phyloP scores from a whole-genome alignment of 1,284 basidiomycete species.

The Amylostereum areolatum region DNA sequence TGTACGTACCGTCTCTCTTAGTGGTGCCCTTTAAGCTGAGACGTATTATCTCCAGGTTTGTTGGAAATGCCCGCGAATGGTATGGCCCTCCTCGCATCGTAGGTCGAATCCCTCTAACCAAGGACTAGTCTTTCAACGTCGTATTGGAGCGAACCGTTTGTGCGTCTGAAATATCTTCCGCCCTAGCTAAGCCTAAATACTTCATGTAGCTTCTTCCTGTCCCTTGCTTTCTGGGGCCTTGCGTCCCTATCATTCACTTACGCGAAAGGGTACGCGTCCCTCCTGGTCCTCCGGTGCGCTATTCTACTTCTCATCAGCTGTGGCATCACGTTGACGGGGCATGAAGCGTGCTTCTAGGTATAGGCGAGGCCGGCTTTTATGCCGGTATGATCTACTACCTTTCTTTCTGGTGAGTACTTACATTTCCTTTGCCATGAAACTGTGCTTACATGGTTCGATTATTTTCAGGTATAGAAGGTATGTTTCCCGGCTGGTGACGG shows the following conservation, averaged over 20 bases:
- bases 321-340: not conserved
- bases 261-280: constrained; percentile 43
- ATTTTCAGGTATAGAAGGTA: constrained; percentile 17
- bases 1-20: constrained; percentile 27
- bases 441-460: not conserved
- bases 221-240: constrained; percentile 47
- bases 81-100: constrained; percentile 9
- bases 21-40: not conserved
- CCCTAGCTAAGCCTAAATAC: not conserved
- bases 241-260: constrained; percentile 47
- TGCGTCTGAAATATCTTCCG: constrained; percentile 17
- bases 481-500: not conserved
- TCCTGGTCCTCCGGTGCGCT: constrained; percentile 39
- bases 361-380: constrained; percentile 46
- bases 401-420: constrained; percentile 37
- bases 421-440: not conserved
- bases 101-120: no score
- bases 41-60: constrained; percentile 28
- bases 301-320: not conserved
- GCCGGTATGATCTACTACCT: constrained; percentile 55
- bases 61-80: constrained; percentile 53
- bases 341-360: constrained; percentile 35
- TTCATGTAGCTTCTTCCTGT: constrained; percentile 42
- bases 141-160: constrained; percentile 54
- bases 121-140: constrained; percentile 40